A percentile compares a stretch with the other conserved stretches of the same genome.
Evolutionary conservation across 2,329 filamentous ascomycete species (phyloP).

Genomic region (Pyrenochaeta sp.): DNA sequence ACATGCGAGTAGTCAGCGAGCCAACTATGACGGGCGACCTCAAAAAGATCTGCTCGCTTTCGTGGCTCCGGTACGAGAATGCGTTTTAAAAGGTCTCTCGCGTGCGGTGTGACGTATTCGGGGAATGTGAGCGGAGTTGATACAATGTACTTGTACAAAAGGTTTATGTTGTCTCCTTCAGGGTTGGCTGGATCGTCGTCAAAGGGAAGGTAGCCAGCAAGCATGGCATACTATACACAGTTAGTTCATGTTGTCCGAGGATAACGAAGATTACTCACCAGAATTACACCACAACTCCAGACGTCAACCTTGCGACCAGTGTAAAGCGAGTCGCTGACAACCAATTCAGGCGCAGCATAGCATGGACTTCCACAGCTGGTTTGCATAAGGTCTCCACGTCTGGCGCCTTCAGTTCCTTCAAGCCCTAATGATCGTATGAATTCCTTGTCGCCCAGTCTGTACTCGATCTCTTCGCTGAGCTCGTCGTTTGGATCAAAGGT

Average conservation of each 20-base stretch:
- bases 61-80: conserved; percentile 95
- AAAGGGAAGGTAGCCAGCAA: conserved; percentile 95
- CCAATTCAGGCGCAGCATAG: conserved; percentile 94
- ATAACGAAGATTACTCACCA: conserved; percentile 68
- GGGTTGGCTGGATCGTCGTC: conserved; percentile 98
- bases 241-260: conserved; percentile 16
- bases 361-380: conserved; percentile 98
- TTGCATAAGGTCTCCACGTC: conserved; percentile 96
- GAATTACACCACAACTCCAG: conserved; percentile 98
- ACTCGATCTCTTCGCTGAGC: conserved; percentile 87
- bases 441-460: conserved; percentile 84
- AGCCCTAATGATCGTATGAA: conserved; percentile 87
- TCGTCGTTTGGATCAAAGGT: conserved; percentile 92
- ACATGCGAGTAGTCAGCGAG: conserved; percentile 96
- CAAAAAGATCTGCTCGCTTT: conserved; percentile 93
- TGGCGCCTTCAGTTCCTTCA: conserved; percentile 78
- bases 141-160: conserved; percentile 99
- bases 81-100: conserved; percentile 86
- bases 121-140: conserved; percentile 96
- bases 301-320: conserved; percentile 98
- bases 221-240: conserved; percentile 84
- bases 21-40: conserved; percentile 98
- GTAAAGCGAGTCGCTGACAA: conserved; percentile 96
- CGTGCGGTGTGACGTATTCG: conserved; percentile 97
- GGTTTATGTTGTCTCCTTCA: conserved; percentile 98